Base-by-base conservation (phyloP, 148 eudicot species). In the Drosera capensis region DNA sequence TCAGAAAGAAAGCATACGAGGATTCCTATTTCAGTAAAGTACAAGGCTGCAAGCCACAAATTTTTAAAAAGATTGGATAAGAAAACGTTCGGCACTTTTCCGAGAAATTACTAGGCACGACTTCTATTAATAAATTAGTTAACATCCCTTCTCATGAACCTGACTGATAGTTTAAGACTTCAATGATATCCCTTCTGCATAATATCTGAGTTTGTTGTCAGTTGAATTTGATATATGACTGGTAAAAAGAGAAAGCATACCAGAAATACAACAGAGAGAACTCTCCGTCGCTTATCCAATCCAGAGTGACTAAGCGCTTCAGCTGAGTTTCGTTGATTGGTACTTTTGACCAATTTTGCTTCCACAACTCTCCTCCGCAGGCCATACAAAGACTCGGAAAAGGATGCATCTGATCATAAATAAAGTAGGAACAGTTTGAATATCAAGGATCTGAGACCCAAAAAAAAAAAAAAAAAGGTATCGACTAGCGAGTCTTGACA, bases 261-360 rank as follows among this genome's bases (percentile, higher is more conserved):
- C 95, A 90, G 60, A 68, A 90, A 90, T 38, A 68, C 95, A 58
- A 84, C 93, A 18, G 97, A 90, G 43, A 90, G 95, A 61, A 84
- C 71, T 61, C 71, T 88, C 64, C 84, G 95, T 36, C 57, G 83
- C 71, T 71, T 90, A 45, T 59, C 72, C 49, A 90, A 50, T 17
- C 79, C 79, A 25, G 79, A 78, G 56, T 63, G 77, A n/a, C 66
- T 69, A 58, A 73, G 67, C 28, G 47, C 70, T 18, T 75, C 75
- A 11, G 70, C 51, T 12, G 70, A 49, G 20, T 59, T 65, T 46
- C 68, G 21, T 55, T 31, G 70, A 42, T 58, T 39, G 64, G 29
- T 49, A 45, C 66, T 71, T 61, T 71, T 80, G 52, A 61, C 71
- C 56, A 84, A 23, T 64, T 42, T 73, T 35, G 67, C 51, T 24